These are phyloP conservation scores for Alternaria alternata DNA, from an alignment of 2,329 filamentous ascomycete genomes.

Conservation along the genomic window DNA sequence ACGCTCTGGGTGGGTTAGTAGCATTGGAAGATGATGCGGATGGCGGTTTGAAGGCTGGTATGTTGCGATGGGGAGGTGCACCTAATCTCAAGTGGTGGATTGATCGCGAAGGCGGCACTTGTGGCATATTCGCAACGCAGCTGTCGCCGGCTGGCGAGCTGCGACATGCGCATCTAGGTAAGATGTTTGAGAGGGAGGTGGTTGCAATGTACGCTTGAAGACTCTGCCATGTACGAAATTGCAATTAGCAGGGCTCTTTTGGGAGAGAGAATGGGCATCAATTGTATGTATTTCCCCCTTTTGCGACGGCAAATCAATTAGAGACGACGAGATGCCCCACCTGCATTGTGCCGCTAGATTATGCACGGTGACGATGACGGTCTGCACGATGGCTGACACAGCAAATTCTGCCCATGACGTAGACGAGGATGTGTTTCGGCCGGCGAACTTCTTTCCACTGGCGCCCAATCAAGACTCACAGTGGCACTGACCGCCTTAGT, in stretches of 20 bases:
- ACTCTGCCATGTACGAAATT: not conserved
- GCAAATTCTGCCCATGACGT: conserved; percentile 14
- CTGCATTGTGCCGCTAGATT: not conserved
- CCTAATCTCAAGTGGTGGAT: conserved; percentile 41
- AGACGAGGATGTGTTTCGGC: not conserved
- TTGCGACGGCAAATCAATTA: not conserved
- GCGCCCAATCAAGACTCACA: not conserved
- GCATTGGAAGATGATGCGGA: conserved; percentile 19
- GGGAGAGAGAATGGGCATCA: not conserved
- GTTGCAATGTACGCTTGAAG: not conserved
- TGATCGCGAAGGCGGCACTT: conserved; percentile 17
- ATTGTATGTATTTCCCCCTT: not conserved
- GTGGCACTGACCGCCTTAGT: conserved; percentile 3
- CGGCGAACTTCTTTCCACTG: conserved; percentile 1
- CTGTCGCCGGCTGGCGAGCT: conserved; percentile 34
- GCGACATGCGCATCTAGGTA: conserved; percentile 24
- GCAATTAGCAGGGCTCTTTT: not conserved
- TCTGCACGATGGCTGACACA: conserved; percentile 7
- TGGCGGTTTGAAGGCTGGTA: conserved; percentile 17
- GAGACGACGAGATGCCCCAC: not conserved
- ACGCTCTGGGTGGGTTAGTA: conserved; percentile 26
- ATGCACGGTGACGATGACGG: conserved; percentile 12
- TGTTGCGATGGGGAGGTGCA: conserved; percentile 32
- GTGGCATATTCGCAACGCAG: conserved; percentile 36
- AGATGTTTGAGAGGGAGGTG: conserved; percentile 33